Conservation (phyloP, 768 basidiomycete genomes). For the Psilocybe subaeruginosa region DNA sequence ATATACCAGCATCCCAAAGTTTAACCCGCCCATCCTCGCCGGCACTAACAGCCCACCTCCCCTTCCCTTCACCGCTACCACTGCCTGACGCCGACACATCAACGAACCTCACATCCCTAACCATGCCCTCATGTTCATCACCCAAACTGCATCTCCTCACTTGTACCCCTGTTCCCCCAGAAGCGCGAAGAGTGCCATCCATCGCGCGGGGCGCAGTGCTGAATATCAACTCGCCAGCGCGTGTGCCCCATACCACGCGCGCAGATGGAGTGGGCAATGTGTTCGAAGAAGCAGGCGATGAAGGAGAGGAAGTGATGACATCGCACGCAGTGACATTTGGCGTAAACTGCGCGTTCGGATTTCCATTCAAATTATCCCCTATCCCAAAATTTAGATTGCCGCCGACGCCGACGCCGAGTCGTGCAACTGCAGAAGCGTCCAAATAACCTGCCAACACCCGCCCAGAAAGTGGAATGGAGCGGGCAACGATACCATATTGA, state of each 20-base stretch:
- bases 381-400: neutral
- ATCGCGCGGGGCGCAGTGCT: slow-evolving; percentile 61
- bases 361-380: slow-evolving; percentile 44
- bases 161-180: slow-evolving; percentile 35
- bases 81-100: slow-evolving; percentile 4
- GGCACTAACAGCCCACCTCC: slow-evolving; percentile 47
- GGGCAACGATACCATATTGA: slow-evolving; percentile 70
- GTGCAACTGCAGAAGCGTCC: slow-evolving; percentile 62
- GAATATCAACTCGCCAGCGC: slow-evolving; percentile 67
- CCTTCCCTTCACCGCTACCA: neutral
- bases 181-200: slow-evolving; percentile 30
- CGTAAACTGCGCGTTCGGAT: slow-evolving; percentile 75
- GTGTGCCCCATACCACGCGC: slow-evolving; percentile 74
- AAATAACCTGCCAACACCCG: slow-evolving; percentile 72
- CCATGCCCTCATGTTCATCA: slow-evolving; percentile 67
- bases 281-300: slow-evolving; percentile 41
- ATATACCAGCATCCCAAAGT: slow-evolving; percentile 62
- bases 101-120: slow-evolving; percentile 61
- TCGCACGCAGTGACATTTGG: slow-evolving; percentile 64
- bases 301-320: slow-evolving; percentile 30
- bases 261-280: slow-evolving; percentile 41
- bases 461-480: slow-evolving; percentile 72
- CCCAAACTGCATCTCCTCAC: slow-evolving; percentile 49
- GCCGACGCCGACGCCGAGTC: slow-evolving; percentile 37
- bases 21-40: slow-evolving; percentile 71